phyloP scores from a whole-genome alignment of 2,329 filamentous ascomycete genomes.

The Aspergillus fumigatus region DNA sequence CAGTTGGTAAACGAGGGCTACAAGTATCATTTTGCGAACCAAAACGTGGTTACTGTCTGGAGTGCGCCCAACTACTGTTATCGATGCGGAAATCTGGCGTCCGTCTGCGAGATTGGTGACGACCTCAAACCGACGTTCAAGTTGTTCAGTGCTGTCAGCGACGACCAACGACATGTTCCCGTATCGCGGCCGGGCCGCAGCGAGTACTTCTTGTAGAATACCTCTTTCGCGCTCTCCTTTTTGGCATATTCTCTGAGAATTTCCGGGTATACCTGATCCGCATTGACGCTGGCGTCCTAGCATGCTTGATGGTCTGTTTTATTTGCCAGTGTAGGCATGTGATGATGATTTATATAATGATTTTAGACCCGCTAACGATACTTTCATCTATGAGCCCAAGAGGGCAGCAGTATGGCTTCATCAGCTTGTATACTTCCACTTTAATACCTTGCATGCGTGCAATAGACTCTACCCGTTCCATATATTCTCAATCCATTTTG shows the following conservation, averaged over 20 bases:
- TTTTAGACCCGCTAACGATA: slow-evolving; percentile 32
- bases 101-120: slow-evolving; percentile 83
- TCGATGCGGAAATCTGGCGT: slow-evolving; percentile 86
- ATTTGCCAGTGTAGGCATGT: slow-evolving; percentile 11
- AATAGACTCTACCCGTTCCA: not conserved
- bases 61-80: slow-evolving; percentile 93
- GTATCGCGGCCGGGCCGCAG: slow-evolving; percentile 42
- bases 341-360: slow-evolving; percentile 33
- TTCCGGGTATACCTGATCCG: slow-evolving; percentile 17
- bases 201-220: slow-evolving; percentile 45
- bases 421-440: not conserved
- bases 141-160: slow-evolving; percentile 44
- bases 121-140: slow-evolving; percentile 85
- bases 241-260: slow-evolving; percentile 8
- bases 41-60: slow-evolving; percentile 82
- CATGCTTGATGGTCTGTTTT: slow-evolving; percentile 12
- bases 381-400: slow-evolving; percentile 7
- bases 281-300: slow-evolving; percentile 34
- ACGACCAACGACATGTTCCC: slow-evolving; percentile 45
- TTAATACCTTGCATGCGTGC: not conserved
- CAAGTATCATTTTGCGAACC: slow-evolving; percentile 92
- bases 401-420: not conserved
- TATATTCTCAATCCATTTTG: not conserved
- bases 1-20: slow-evolving; percentile 74
- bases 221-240: slow-evolving; percentile 6